These are phyloP conservation scores for Xylaria arbuscula DNA, from an alignment of 2,329 filamentous ascomycete species.

Conservation along the genomic window DNA sequence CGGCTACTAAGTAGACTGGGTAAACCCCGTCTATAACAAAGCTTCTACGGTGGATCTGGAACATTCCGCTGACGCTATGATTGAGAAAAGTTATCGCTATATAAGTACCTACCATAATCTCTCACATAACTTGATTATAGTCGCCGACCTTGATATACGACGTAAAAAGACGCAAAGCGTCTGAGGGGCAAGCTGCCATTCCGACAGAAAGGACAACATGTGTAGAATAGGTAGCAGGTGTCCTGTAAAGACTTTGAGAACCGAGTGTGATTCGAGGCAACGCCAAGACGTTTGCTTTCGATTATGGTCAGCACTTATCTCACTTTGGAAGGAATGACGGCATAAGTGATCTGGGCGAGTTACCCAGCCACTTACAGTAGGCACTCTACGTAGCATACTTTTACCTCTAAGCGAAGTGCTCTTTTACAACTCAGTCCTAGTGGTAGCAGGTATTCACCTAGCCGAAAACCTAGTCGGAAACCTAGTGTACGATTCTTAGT, in stretches of 20 bases:
- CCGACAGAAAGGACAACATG: not conserved
- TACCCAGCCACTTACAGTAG: not conserved
- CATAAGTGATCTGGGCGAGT: constrained; percentile 16
- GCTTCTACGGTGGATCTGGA: constrained; percentile 26
- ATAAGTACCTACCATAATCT: not conserved
- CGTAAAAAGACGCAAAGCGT: not conserved
- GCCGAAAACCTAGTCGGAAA: too few species aligned
- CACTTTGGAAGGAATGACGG: constrained; percentile 19
- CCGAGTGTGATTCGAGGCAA: constrained; percentile 9
- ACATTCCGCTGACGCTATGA: constrained; percentile 19
- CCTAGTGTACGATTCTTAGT: not conserved
- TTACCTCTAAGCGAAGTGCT: not conserved
- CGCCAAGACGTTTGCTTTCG: constrained; percentile 20
- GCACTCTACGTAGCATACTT: not conserved
- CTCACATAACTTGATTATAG: not conserved
- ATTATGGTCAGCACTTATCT: constrained; percentile 27
- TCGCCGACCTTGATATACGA: not conserved
- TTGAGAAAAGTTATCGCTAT: not conserved
- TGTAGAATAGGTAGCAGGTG: not conserved
- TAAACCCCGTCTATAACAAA: constrained; percentile 30
- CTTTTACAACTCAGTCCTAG: not conserved
- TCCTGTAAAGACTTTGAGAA: not conserved
- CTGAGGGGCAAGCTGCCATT: not conserved
- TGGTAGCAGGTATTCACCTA: not conserved
- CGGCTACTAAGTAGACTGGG: constrained; percentile 8